phyloP scores from a whole-genome alignment of 768 basidiomycete genomes.

The Mycena vulgaris region DNA sequence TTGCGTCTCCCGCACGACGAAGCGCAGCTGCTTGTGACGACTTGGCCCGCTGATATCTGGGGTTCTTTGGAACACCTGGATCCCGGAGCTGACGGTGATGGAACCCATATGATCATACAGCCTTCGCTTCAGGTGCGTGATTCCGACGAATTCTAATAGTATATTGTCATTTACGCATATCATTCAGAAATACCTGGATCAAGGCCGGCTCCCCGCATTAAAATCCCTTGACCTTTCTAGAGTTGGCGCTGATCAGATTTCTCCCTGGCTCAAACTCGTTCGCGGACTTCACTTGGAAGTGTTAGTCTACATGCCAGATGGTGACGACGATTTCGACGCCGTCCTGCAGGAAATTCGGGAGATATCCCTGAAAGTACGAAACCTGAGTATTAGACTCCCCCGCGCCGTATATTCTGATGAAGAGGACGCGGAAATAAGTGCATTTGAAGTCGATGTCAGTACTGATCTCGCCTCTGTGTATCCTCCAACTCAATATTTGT shows the following conservation, averaged over 20 bases:
- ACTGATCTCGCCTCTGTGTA: too few relatives aligned
- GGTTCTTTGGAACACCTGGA: conserved; percentile 1
- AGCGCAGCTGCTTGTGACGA: neutral
- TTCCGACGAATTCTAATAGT: too few relatives aligned
- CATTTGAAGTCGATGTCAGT: neutral
- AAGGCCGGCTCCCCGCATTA: conserved; percentile 9
- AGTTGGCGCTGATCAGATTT: too few relatives aligned
- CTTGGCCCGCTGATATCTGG: conserved; percentile 8
- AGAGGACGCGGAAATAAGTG: neutral
- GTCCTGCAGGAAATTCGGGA: neutral
- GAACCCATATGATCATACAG: neutral
- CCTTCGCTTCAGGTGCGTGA: conserved; percentile 3
- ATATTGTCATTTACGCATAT: too few relatives aligned
- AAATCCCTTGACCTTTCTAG: neutral
- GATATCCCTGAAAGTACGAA: neutral
- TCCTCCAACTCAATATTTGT: neutral
- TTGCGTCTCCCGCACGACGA: conserved; percentile 1
- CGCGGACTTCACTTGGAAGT: too few relatives aligned
- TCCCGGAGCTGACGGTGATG: neutral
- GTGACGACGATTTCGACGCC: neutral
- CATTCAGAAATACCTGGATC: neutral
- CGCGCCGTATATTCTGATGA: conserved; percentile 5
- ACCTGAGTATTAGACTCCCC: too few relatives aligned
- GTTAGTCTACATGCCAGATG: neutral
- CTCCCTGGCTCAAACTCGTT: too few relatives aligned